These are phyloP conservation scores for Camellia lanceoleosa DNA, from an alignment of 148 eudicot species.

Conservation along the genomic window DNA sequence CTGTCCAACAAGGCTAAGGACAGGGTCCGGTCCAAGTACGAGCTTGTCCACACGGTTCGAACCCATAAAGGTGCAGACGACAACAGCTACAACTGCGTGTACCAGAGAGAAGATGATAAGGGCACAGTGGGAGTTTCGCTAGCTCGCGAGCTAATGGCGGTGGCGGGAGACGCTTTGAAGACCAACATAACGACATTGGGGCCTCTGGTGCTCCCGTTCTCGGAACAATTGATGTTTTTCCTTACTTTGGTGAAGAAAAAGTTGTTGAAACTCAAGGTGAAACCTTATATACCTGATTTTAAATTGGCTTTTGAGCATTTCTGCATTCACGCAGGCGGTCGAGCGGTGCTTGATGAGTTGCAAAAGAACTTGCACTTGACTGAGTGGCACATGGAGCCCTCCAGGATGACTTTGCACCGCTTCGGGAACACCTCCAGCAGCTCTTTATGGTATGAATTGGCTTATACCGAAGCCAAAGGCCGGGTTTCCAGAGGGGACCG, in stretches of 20 bases:
- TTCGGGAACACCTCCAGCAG: conserved; percentile 91
- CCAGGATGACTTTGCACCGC: conserved; percentile 78
- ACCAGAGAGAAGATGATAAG: conserved; percentile 61
- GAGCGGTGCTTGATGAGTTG: conserved; percentile 69
- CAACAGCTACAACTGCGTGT: conserved; percentile 66
- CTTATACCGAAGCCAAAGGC: conserved; percentile 70
- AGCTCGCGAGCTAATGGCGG: conserved; percentile 76
- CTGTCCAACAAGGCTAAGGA: conserved; percentile 57
- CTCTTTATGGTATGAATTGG: conserved; percentile 75
- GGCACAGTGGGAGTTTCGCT: conserved; percentile 56
- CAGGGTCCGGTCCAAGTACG: conserved; percentile 51
- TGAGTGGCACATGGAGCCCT: conserved; percentile 89
- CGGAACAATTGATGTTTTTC: conserved; percentile 70
- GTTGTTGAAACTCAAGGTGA: conserved; percentile 49
- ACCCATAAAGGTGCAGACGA: conserved; percentile 78
- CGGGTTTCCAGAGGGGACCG: conserved; percentile 62
- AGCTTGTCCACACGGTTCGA: conserved; percentile 68
- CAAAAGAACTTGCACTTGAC: conserved; percentile 57
- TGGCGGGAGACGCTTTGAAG: conserved; percentile 75
- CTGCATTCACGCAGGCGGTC: conserved; percentile 76
- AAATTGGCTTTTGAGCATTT: conserved; percentile 81
- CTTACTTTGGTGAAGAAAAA: conserved; percentile 55
- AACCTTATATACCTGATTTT: conserved; percentile 81
- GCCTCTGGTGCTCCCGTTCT: conserved; percentile 64
- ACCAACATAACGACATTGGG: conserved; percentile 81